Conservation (phyloP, 2,329 filamentous ascomycete species). For the Colletotrichum melonis region DNA sequence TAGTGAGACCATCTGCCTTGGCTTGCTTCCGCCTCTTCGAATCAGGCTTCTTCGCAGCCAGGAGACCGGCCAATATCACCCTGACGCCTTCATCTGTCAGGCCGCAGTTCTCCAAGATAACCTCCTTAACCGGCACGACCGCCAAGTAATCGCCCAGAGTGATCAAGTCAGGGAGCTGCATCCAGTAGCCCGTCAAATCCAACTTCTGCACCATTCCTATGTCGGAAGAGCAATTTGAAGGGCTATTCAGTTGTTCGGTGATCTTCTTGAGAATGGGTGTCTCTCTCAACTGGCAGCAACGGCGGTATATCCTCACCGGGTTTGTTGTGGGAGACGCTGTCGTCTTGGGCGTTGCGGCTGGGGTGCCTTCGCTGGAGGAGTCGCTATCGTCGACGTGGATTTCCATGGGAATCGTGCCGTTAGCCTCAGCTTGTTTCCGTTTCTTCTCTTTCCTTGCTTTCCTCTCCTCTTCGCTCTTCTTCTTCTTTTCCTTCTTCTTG, state of each 20-base stretch:
- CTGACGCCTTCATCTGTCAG: conserved; percentile 88
- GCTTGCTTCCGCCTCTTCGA: conserved; percentile 60
- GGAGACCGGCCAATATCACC: conserved; percentile 85
- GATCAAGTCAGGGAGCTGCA: conserved; percentile 85
- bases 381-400: conserved; percentile 78
- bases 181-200: conserved; percentile 85
- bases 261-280: conserved; percentile 93
- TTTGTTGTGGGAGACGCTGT: conserved; percentile 78
- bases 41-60: conserved; percentile 80
- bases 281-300: conserved; percentile 94
- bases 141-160: conserved; percentile 95
- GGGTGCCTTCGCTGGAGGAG: conserved; percentile 54
- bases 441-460: conserved; percentile 94
- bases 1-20: conserved; percentile 50
- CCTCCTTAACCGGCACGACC: conserved; percentile 88
- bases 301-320: conserved; percentile 89
- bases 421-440: conserved; percentile 85
- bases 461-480: conserved; percentile 90
- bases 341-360: conserved; percentile 72
- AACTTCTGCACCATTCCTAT: conserved; percentile 85
- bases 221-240: conserved; percentile 72
- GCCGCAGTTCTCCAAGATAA: conserved; percentile 88
- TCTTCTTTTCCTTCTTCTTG: conserved; percentile 95
- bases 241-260: conserved; percentile 84
- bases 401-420: conserved; percentile 87